phyloP scores from a whole-genome alignment of 2,329 filamentous ascomycete species.

The Peltaster fructicola region DNA sequence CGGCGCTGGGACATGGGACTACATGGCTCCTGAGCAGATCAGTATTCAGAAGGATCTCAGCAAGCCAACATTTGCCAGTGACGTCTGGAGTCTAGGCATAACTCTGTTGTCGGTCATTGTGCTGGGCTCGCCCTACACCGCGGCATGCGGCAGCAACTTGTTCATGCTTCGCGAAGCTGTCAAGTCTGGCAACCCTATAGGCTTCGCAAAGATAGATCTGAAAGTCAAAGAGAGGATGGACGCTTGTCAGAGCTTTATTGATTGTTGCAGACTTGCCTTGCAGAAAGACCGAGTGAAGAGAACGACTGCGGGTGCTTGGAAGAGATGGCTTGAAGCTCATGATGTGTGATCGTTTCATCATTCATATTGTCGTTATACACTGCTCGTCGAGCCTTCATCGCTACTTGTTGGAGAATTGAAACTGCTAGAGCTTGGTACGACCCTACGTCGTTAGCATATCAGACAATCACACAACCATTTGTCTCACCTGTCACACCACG shows the following conservation, averaged over 20 bases:
- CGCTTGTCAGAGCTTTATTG: conserved; percentile 17
- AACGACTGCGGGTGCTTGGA: conserved; percentile 13
- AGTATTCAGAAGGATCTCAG: conserved; percentile 12
- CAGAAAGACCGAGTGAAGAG: conserved; percentile 18
- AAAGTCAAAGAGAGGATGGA: conserved; percentile 15
- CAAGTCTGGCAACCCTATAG: conserved; percentile 24
- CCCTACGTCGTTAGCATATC: conserved; percentile 4
- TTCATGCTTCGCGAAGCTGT: conserved; percentile 27
- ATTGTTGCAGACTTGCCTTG: conserved; percentile 23
- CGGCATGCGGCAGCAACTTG: conserved; percentile 20
- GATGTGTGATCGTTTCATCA: too few relatives aligned
- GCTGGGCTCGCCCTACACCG: conserved; percentile 24
- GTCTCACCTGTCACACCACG: conserved; percentile 75
- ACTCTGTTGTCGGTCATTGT: conserved; percentile 26
- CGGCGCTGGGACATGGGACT: conserved; percentile 31
- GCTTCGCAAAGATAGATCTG: conserved; percentile 22
- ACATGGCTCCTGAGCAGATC: conserved; percentile 22
- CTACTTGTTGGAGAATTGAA: conserved; percentile 1
- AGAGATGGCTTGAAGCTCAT: conserved; percentile 17
- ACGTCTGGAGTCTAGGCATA: conserved; percentile 29
- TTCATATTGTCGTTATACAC: neutral
- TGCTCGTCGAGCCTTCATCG: neutral
- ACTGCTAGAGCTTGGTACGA: neutral
- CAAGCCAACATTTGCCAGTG: conserved; percentile 19
- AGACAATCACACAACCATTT: conserved; percentile 44